These are phyloP conservation scores for Boletus tylopilopsis DNA, from an alignment of 768 basidiomycete genomes.

Conservation along the genomic window DNA sequence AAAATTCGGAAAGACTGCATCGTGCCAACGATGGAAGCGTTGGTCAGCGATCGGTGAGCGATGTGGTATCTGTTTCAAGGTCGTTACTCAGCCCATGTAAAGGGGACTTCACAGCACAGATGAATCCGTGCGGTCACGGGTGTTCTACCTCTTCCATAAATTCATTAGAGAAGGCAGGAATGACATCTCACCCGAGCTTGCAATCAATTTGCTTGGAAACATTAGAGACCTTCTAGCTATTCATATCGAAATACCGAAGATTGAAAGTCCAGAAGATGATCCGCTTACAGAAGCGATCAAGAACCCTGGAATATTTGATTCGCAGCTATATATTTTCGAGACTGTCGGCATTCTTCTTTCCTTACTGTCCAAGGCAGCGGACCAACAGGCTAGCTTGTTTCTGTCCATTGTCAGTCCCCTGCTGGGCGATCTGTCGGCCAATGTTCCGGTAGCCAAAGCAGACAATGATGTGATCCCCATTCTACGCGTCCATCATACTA, in stretches of 20 bases:
- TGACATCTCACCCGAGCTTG: slow-evolving; percentile 73
- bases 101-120: slow-evolving; percentile 87
- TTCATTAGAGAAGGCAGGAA: slow-evolving; percentile 83
- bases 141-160: slow-evolving; percentile 89
- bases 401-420: slow-evolving; percentile 81
- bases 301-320: slow-evolving; percentile 69
- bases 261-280: slow-evolving; percentile 71
- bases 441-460: slow-evolving; percentile 52
- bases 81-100: slow-evolving; percentile 6
- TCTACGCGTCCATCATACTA: slow-evolving; percentile 84
- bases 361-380: slow-evolving; percentile 59
- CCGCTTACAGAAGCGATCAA: slow-evolving; percentile 77
- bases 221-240: slow-evolving; percentile 78
- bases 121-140: slow-evolving; percentile 63
- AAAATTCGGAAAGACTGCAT: slow-evolving; percentile 88
- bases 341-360: slow-evolving; percentile 83
- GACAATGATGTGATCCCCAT: slow-evolving; percentile 71
- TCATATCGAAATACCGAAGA: slow-evolving; percentile 69
- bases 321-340: slow-evolving; percentile 94
- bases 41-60: slow-evolving; percentile 77
- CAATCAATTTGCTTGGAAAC: slow-evolving; percentile 64
- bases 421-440: slow-evolving; percentile 65
- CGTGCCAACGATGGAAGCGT: slow-evolving; percentile 80
- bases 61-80: background rate
- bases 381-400: slow-evolving; percentile 64